Evolutionary conservation across 257 asterid species (phyloP).

Genomic region (Plantago ovata): DNA sequence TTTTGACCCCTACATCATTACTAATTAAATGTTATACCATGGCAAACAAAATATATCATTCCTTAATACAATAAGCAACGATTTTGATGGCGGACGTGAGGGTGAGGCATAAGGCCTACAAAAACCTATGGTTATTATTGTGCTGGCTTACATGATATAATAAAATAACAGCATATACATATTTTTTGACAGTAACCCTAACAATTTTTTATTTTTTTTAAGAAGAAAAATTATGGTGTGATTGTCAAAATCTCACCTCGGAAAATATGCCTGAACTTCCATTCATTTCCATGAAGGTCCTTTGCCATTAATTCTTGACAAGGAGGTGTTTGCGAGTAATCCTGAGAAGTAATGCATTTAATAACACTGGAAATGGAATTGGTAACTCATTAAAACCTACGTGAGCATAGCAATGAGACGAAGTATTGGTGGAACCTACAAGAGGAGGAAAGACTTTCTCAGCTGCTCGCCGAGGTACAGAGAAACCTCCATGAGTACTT

Average conservation of each 20-base stretch:
- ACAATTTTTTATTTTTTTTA: too few species aligned
- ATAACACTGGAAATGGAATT: neutral
- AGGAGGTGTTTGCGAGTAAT: constrained; percentile 88
- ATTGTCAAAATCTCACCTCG: constrained; percentile 52
- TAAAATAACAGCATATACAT: neutral
- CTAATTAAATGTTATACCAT: too few species aligned
- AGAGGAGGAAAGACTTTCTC: constrained; percentile 98
- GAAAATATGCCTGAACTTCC: constrained; percentile 95
- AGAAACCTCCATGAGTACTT: constrained; percentile 97
- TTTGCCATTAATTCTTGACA: constrained; percentile 86
- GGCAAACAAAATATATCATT: too few species aligned
- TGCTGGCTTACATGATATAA: neutral
- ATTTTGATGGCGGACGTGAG: too few species aligned
- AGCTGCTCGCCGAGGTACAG: constrained; percentile 97
- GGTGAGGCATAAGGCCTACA: too few species aligned
- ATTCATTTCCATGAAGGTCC: constrained; percentile 96
- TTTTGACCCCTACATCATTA: too few species aligned
- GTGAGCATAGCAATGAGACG: neutral
- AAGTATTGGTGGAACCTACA: constrained; percentile 37
- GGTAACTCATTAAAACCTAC: constrained; percentile 4
- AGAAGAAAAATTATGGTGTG: neutral
- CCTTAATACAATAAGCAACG: too few species aligned
- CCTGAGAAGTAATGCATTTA: constrained; percentile 39
- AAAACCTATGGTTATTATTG: too few species aligned
- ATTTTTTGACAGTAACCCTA: neutral